Percentiles rank a stretch among this genome's conserved stretches.
Conservation (phyloP, 345 rosid species). For the Microthlaspi erraticum region DNA sequence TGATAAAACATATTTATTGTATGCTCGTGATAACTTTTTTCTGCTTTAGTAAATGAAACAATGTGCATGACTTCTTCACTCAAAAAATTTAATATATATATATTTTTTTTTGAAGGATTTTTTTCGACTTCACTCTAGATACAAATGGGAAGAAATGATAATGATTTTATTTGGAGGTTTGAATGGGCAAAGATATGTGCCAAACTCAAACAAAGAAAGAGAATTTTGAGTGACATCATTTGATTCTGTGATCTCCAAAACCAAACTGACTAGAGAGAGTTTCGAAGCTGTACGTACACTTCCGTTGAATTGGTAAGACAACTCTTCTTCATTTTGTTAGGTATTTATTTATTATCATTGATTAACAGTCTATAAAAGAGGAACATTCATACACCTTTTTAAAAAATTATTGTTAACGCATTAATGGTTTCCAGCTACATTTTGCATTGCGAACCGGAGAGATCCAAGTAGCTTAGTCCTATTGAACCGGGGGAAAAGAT, state of each 20-base stretch:
- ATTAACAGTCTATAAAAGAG: conserved; percentile 12
- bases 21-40: neutral
- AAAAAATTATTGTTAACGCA: neutral
- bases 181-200: conserved; percentile 41
- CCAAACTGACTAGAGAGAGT: conserved; percentile 42
- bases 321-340: conserved; percentile 22
- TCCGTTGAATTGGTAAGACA: conserved; percentile 46
- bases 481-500: neutral
- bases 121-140: neutral
- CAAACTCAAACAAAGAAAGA: conserved; percentile 36
- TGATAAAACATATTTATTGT: neutral
- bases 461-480: conserved; percentile 16
- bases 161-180: conserved; percentile 27
- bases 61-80: neutral
- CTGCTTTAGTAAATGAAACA: neutral
- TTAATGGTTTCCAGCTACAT: conserved; percentile 40
- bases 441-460: conserved; percentile 25
- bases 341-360: conserved; percentile 8
- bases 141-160: conserved; percentile 16
- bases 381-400: neutral
- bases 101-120: neutral
- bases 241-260: conserved; percentile 44
- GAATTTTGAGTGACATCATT: conserved; percentile 44
- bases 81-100: too few species aligned
- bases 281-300: conserved; percentile 41